phyloP scores from a whole-genome alignment of 441 rosid species.

The Capsella rubella region DNA sequence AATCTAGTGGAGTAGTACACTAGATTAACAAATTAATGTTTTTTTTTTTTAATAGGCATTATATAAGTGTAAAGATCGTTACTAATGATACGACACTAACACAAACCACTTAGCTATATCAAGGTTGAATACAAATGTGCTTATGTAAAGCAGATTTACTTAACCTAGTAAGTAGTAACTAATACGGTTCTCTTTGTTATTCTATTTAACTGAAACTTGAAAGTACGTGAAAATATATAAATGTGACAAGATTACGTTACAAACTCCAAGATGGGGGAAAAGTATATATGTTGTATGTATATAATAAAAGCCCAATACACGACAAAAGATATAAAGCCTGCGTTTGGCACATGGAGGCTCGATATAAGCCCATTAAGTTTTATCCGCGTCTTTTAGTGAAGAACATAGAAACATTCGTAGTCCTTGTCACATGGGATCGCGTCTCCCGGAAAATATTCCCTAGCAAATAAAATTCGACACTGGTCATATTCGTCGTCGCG shows the following conservation, averaged over 20 bases:
- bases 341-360: background rate
- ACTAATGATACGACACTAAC: no score
- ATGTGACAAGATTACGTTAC: background rate
- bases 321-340: background rate
- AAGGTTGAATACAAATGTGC: background rate
- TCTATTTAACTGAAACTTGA: no score
- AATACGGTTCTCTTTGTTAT: no score
- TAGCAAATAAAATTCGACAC: slow-evolving; percentile 26
- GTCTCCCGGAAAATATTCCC: slow-evolving; percentile 18
- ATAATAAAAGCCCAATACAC: slow-evolving; percentile 5
- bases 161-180: no score
- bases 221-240: background rate
- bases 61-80: no score
- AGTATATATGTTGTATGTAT: no score
- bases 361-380: slow-evolving; percentile 8
- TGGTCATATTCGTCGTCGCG: slow-evolving; percentile 35
- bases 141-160: no score
- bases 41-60: background rate
- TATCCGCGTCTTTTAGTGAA: slow-evolving; percentile 5
- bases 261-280: background rate
- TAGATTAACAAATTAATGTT: background rate
- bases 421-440: slow-evolving; percentile 15
- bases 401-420: slow-evolving; percentile 8
- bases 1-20: background rate
- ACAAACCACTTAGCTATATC: no score